Evolutionary conservation across 345 rosid species (phyloP).

Genomic region (Pelargonium nanum): DNA sequence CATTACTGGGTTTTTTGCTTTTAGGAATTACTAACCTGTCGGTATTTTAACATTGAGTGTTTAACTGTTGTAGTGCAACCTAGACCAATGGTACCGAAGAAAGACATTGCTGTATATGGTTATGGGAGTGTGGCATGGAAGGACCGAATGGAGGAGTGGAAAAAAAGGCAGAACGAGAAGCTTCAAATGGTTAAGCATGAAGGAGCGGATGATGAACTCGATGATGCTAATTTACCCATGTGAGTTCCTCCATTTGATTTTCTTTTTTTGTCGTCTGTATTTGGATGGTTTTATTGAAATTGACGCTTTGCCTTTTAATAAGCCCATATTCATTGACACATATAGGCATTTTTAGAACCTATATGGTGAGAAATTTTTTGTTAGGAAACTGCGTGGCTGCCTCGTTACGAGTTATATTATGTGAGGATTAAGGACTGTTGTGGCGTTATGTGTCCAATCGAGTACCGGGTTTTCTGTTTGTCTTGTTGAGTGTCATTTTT

Average conservation of each 20-base stretch:
- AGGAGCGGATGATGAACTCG: slow-evolving; percentile 61
- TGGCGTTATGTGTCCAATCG: no score
- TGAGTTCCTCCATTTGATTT: slow-evolving; percentile 20
- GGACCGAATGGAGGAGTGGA: slow-evolving; percentile 90
- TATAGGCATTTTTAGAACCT: no score
- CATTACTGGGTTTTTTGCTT: not conserved
- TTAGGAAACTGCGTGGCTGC: no score
- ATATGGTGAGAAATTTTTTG: no score
- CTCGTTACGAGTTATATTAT: no score
- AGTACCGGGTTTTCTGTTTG: no score
- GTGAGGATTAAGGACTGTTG: no score
- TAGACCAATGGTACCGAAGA: slow-evolving; percentile 88
- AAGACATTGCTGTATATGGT: slow-evolving; percentile 77
- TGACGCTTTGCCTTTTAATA: no score
- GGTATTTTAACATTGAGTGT: slow-evolving; percentile 9
- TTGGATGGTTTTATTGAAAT: no score
- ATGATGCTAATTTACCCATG: slow-evolving; percentile 91
- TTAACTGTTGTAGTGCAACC: slow-evolving; percentile 51
- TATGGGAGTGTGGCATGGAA: slow-evolving; percentile 99
- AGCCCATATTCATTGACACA: no score
- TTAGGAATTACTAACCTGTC: no score
- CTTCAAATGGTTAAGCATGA: slow-evolving; percentile 76
- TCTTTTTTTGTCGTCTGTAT: not conserved
- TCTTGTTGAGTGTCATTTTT: no score
- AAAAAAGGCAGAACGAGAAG: slow-evolving; percentile 64